These are phyloP conservation scores for Phytophthora tubulina DNA, from an alignment of 352 stramenopile species.

Conservation along the genomic window DNA sequence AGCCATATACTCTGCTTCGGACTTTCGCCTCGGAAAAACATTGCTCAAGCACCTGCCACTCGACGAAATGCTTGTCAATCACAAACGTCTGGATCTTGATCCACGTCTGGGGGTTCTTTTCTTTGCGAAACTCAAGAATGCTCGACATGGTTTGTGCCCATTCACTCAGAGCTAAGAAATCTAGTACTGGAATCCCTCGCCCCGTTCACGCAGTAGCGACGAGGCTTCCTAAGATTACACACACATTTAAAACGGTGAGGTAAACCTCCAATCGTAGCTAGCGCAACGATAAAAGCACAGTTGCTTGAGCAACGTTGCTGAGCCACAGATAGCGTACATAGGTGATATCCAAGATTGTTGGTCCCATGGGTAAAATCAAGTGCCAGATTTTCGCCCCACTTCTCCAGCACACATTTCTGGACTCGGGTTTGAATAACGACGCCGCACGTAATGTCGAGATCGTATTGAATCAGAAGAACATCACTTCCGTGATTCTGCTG, in stretches of 20 bases:
- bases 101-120: background rate
- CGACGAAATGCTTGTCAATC: slow-evolving; percentile 1
- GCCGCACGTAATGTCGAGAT: no score
- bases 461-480: no score
- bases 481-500: background rate
- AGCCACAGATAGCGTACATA: no score
- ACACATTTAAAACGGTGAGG: no score
- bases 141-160: background rate
- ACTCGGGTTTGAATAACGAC: background rate
- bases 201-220: background rate
- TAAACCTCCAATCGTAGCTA: no score
- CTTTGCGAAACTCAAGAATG: background rate
- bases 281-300: no score
- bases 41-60: background rate
- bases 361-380: background rate
- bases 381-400: background rate
- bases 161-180: background rate
- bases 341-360: background rate
- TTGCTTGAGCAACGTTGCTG: background rate
- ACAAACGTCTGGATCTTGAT: background rate
- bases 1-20: no score
- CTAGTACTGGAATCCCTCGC: background rate
- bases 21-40: background rate
- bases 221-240: background rate
- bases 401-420: background rate